Conservation (phyloP, 192 early-diverging fungal genomes). For the Coemansia sp. region DNA sequence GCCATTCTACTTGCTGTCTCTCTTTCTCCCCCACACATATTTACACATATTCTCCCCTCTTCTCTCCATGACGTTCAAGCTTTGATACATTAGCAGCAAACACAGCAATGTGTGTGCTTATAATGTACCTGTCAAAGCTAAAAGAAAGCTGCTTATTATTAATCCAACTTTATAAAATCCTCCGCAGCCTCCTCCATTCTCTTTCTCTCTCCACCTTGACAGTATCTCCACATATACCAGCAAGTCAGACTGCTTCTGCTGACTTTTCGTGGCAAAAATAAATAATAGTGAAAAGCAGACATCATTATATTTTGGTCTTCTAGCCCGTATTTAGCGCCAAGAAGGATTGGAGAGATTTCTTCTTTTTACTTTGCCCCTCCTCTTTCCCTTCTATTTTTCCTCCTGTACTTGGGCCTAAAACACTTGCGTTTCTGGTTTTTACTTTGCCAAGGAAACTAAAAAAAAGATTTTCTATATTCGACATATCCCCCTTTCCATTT, state of each 20-base stretch:
- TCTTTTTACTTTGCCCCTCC: not conserved
- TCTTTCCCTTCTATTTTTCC: not conserved
- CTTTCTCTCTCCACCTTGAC: not conserved
- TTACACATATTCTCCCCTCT: not conserved
- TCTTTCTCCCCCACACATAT: not conserved
- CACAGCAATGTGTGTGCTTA: not conserved
- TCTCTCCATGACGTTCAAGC: not conserved
- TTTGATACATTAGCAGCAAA: constrained; percentile 4
- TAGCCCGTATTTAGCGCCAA: not conserved
- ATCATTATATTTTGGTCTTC: not conserved
- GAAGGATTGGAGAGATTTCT: not conserved
- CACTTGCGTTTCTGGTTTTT: not conserved
- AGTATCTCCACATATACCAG: not conserved
- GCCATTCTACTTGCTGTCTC: too few relatives aligned
- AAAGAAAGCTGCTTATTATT: not conserved
- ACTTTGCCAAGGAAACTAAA: not conserved
- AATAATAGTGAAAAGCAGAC: not conserved
- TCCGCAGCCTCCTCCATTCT: not conserved
- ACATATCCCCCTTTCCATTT: not conserved
- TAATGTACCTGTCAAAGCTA: constrained; percentile 6
- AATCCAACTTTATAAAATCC: not conserved
- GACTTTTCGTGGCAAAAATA: not conserved
- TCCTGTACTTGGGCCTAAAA: not conserved
- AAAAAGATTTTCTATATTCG: not conserved
- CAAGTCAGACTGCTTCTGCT: not conserved